Evolutionary conservation across 257 asterid genomes (phyloP).

Genomic region (Perilla frutescens): DNA sequence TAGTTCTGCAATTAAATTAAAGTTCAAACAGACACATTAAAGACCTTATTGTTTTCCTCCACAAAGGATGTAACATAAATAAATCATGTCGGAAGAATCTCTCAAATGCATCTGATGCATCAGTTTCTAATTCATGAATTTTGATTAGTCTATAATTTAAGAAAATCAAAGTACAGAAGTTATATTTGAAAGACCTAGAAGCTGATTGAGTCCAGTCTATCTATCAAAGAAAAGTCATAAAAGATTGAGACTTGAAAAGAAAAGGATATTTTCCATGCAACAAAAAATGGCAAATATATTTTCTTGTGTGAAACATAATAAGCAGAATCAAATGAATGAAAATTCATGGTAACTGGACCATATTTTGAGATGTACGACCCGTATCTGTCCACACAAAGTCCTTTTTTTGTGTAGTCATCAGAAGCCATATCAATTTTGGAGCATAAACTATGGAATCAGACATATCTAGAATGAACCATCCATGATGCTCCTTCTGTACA

Average conservation of each 20-base stretch:
- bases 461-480: conserved; percentile 69
- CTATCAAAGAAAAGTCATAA: conserved; percentile 9
- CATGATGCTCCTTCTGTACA: conserved; percentile 57
- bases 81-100: neutral
- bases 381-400: conserved; percentile 97
- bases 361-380: conserved; percentile 63
- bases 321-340: conserved; percentile 2
- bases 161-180: conserved; percentile 10
- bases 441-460: conserved; percentile 66
- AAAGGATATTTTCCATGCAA: neutral
- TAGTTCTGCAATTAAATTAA: neutral
- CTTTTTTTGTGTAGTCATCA: conserved; percentile 93
- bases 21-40: conserved; percentile 13
- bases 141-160: neutral
- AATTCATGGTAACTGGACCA: conserved; percentile 9
- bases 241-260: neutral
- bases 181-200: conserved; percentile 3
- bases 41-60: conserved; percentile 12
- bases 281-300: neutral
- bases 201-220: neutral
- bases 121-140: neutral
- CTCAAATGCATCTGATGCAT: neutral
- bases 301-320: conserved; percentile 9
- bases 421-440: conserved; percentile 88
- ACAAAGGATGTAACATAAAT: neutral